A percentile compares a stretch with the other conserved stretches of the same genome.
Conservation (phyloP, 2,329 filamentous ascomycete genomes). For the Colletotrichum sp. region DNA sequence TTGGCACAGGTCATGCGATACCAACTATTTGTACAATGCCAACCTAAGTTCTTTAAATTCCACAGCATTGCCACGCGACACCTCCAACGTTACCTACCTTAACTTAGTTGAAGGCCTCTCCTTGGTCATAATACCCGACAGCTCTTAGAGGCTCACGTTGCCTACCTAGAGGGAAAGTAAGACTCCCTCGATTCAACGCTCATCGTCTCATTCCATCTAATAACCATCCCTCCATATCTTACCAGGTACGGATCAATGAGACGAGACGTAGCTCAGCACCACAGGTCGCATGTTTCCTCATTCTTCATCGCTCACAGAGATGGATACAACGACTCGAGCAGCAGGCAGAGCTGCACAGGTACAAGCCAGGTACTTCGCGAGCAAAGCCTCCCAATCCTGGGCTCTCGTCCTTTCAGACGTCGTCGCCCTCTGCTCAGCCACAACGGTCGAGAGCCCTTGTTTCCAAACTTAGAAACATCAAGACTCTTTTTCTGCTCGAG, state of each 20-base stretch:
- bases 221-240: not conserved
- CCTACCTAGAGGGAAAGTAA: not conserved
- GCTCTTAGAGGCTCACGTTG: not conserved
- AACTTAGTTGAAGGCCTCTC: not conserved
- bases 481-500: not conserved
- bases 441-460: not conserved
- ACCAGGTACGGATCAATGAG: not conserved
- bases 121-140: not conserved
- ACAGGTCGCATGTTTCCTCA: not conserved
- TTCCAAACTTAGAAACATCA: conserved; percentile 3
- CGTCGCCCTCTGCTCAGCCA: not conserved
- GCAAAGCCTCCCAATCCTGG: not conserved
- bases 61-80: not conserved
- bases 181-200: not conserved
- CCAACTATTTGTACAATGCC: not conserved
- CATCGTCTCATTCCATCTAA: not conserved
- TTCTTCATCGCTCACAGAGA: not conserved
- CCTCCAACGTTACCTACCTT: not conserved
- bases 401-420: not conserved
- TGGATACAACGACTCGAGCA: not conserved
- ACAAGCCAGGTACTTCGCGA: not conserved
- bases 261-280: not conserved
- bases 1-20: not conserved
- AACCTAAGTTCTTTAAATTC: not conserved
- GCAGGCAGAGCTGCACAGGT: not conserved